phyloP scores from a whole-genome alignment of 106 monocot species.

The Triglochin maritima region DNA sequence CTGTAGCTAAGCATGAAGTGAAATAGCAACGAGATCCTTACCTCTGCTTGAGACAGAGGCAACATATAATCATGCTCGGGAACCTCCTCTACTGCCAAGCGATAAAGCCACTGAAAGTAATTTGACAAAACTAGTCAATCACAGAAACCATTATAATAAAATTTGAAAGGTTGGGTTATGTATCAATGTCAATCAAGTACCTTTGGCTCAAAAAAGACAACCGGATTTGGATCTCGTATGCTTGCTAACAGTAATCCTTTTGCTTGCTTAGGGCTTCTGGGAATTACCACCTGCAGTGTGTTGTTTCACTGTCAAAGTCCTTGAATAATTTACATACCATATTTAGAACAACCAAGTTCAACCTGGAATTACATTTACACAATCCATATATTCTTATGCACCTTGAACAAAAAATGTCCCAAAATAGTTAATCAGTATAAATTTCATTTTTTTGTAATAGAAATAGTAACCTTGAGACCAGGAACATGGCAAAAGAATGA shows the following conservation, averaged over 20 bases:
- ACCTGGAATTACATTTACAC: not conserved
- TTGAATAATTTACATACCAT: no score
- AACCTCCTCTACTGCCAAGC: slow-evolving; percentile 91
- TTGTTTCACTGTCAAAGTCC: no score
- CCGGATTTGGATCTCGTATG: slow-evolving; percentile 95
- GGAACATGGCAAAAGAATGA: slow-evolving; percentile 99
- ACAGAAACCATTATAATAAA: not conserved
- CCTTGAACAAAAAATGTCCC: no score
- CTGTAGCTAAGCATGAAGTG: not conserved
- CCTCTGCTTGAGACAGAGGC: slow-evolving; percentile 90
- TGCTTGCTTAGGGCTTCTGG: slow-evolving; percentile 82
- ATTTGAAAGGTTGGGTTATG: no score
- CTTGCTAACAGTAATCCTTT: slow-evolving; percentile 77
- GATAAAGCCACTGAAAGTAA: slow-evolving; percentile 66
- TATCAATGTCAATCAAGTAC: slow-evolving; percentile 14
- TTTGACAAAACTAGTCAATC: not conserved
- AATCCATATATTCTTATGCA: no score
- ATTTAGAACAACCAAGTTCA: not conserved
- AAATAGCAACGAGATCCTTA: slow-evolving; percentile 12
- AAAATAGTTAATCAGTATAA: not conserved
- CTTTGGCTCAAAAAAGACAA: slow-evolving; percentile 98
- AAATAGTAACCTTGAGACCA: slow-evolving; percentile 71
- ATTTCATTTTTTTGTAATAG: not conserved
- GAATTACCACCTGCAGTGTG: slow-evolving; percentile 73
- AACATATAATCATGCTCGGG: slow-evolving; percentile 91